Conservation (phyloP, 192 early-diverging fungal species). For the Mortierella claussenii region DNA sequence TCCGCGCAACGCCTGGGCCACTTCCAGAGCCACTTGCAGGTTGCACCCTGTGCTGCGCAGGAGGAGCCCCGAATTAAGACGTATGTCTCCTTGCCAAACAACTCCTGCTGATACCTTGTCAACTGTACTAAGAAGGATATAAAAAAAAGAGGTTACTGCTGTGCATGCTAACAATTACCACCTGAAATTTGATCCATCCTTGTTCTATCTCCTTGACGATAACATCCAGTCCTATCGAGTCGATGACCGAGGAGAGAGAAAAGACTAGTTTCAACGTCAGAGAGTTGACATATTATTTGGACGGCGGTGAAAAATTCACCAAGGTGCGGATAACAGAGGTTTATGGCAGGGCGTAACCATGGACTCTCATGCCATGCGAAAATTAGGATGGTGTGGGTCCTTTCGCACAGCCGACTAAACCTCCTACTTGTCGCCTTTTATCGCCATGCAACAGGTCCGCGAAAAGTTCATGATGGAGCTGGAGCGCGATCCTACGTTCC, state of each 20-base stretch:
- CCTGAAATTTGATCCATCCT: not conserved
- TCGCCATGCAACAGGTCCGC: slow-evolving; percentile 1
- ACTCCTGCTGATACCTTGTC: not conserved
- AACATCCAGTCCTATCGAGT: slow-evolving; percentile 34
- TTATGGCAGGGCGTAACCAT: too few relatives aligned
- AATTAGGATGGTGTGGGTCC: too few relatives aligned
- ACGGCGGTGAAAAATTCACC: slow-evolving; percentile 76
- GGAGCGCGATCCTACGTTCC: slow-evolving; percentile 86
- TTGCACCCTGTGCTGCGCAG: slow-evolving; percentile 35
- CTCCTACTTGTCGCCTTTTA: slow-evolving; percentile 7
- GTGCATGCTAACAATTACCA: not conserved
- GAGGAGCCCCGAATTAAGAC: slow-evolving; percentile 49
- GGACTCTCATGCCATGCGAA: too few relatives aligned
- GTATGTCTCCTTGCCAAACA: slow-evolving; percentile 13
- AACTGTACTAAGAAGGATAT: not conserved
- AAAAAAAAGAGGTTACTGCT: not conserved
- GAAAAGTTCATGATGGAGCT: slow-evolving; percentile 88
- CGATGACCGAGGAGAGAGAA: slow-evolving; percentile 78
- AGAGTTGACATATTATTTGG: slow-evolving; percentile 85
- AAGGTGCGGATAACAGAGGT: too few relatives aligned
- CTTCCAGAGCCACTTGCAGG: slow-evolving; percentile 47
- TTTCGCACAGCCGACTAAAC: too few relatives aligned
- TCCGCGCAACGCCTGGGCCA: slow-evolving; percentile 39
- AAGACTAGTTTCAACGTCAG: slow-evolving; percentile 80
- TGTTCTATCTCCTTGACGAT: not conserved